Base-by-base conservation (phyloP, 2,329 filamentous ascomycete genomes). In the Calonectria ilicicola region DNA sequence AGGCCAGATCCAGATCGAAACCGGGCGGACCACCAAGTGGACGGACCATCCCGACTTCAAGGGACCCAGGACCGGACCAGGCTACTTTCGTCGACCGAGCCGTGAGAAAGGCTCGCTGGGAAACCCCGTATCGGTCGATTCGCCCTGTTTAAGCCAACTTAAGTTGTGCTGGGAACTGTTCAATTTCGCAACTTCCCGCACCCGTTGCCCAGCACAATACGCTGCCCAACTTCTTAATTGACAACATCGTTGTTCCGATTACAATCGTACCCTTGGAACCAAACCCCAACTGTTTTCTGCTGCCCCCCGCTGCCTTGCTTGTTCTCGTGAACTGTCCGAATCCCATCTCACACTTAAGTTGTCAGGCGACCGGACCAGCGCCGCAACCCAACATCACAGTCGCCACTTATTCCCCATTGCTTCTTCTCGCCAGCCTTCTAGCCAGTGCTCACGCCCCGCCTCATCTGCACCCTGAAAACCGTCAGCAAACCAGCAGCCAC, bases 1-100 rank as follows among this genome's bases (percentile, higher is more conserved):
- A 71, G 74, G 63, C 73, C 71, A 76, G 77, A 78, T 78, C 72
- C 75, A 78, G 77, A 78, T 77, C 76, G 76, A 79, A 77, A 75
- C 75, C 74, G 70, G 74, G 72, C 74, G 70, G 70, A 47, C 71
- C 67, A 70, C 21, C 74, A 70, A 56, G 75, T 56, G 74, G 74
- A 79, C 77, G 77, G 77, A 73, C 77, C 77, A 69, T 60, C 71
- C 68, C 71, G 78, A 72, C 73, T 69, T 62, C 73, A 66, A 72
- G 72, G 71, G 51, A 64, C 73, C 67, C 72, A 72, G 70, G 69
- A 47, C 44, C 51, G 46, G 60, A 29, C 78, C 77, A 79, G 72
- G 68, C 77, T 76, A 70, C 65, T 76, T 79, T 77, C 65, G 77
- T 76, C 73, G 76, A 79, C 78, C 78, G 78, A 79, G 69, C 64